Conservation (phyloP, 345 rosid species). For the Gossypium sturtianum region DNA sequence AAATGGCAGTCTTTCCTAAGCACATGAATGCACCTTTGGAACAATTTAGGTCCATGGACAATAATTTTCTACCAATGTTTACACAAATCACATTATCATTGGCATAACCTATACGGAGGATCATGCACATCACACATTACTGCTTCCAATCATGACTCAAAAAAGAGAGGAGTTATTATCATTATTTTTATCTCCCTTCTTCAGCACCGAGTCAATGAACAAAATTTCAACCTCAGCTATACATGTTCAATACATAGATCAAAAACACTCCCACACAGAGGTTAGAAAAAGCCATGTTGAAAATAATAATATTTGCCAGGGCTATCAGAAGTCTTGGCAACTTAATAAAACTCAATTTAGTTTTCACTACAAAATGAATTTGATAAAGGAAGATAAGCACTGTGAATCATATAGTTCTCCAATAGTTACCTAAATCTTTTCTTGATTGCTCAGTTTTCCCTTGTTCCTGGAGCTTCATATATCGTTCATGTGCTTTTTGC, state of each 20-base stretch:
- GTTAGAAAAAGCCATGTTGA: neutral
- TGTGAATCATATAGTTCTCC: neutral
- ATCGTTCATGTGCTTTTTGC: conserved; percentile 91
- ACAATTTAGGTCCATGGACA: conserved; percentile 4
- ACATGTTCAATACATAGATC: neutral
- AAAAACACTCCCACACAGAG: neutral
- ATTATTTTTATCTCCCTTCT: neutral
- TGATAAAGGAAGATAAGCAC: neutral
- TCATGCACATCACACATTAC: neutral
- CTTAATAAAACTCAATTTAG: neutral
- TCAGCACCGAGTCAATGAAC: neutral
- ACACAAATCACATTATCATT: neutral
- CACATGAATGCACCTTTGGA: neutral
- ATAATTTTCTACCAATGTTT: neutral
- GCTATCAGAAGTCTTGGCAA: neutral
- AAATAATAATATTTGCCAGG: neutral
- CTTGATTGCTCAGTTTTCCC: conserved; percentile 96
- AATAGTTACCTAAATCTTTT: conserved; percentile 74
- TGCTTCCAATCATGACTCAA: neutral
- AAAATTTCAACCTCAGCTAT: neutral
- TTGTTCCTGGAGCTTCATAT: conserved; percentile 97
- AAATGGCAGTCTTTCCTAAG: neutral
- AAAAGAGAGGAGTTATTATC: neutral
- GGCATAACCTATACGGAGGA: neutral
- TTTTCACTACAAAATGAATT: neutral